phyloP scores from a whole-genome alignment of 2,329 filamentous ascomycete genomes.

The Diaporthe amygdali region DNA sequence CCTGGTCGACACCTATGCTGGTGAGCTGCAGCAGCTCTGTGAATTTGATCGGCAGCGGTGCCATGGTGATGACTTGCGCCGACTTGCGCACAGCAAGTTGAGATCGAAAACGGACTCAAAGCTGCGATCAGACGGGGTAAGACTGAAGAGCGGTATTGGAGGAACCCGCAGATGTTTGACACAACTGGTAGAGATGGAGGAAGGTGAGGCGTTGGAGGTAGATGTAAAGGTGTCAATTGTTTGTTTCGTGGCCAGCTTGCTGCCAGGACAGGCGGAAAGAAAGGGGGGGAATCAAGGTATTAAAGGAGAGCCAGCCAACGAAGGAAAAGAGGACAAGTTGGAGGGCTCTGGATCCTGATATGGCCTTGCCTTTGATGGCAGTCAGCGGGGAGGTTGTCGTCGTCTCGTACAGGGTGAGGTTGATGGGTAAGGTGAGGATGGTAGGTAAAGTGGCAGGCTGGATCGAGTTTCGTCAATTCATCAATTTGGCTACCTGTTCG shows the following conservation, averaged over 20 bases:
- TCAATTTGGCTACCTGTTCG: slow-evolving; percentile 25
- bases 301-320: slow-evolving; percentile 5
- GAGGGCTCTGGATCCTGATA: slow-evolving; percentile 13
- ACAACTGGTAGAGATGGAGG: not conserved
- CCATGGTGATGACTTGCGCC: slow-evolving; percentile 41
- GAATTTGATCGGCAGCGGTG: slow-evolving; percentile 45
- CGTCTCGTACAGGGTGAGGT: slow-evolving; percentile 8
- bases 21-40: slow-evolving; percentile 47
- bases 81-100: slow-evolving; percentile 33
- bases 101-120: slow-evolving; percentile 7
- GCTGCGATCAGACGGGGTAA: not conserved
- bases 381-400: slow-evolving; percentile 13
- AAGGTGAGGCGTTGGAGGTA: not conserved
- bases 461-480: slow-evolving; percentile 24
- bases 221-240: not conserved
- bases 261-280: slow-evolving; percentile 18
- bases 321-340: slow-evolving; percentile 11
- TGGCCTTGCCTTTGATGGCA: slow-evolving; percentile 14
- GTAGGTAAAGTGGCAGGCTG: slow-evolving; percentile 15
- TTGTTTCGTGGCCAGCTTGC: slow-evolving; percentile 22
- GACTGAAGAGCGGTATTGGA: not conserved
- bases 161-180: not conserved
- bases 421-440: slow-evolving; percentile 20
- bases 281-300: slow-evolving; percentile 22
- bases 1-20: slow-evolving; percentile 41